Percentiles rank a stretch among this genome's conserved stretches.
Evolutionary conservation across 352 stramenopile species (phyloP).

Genomic region (Pythium phragmiticola): DNA sequence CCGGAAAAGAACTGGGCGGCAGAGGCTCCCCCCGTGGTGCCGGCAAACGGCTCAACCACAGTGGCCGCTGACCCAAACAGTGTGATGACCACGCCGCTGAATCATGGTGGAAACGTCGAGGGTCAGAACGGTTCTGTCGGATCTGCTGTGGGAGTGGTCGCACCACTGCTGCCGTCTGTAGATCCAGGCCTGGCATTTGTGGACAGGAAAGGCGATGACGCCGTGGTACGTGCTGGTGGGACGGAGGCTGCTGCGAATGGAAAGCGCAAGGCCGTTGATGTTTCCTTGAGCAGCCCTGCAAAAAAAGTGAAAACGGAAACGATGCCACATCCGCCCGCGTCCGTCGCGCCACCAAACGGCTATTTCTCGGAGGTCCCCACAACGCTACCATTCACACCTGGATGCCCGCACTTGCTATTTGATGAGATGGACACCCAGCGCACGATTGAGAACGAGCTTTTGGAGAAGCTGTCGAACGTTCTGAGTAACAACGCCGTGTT

Average conservation of each 20-base stretch:
- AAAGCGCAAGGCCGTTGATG: conserved; percentile 16
- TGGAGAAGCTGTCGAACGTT: conserved; percentile 61
- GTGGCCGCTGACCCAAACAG: neutral
- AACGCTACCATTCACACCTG: conserved; percentile 52
- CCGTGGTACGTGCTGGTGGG: too few relatives aligned
- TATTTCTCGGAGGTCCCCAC: conserved; percentile 58
- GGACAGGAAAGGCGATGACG: conserved; percentile 37
- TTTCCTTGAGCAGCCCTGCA: neutral
- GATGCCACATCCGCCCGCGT: neutral
- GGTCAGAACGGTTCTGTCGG: conserved; percentile 2
- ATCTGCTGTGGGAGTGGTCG: neutral
- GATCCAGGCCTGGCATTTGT: conserved; percentile 61
- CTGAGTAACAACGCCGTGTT: conserved; percentile 68
- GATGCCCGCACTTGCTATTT: conserved; percentile 67
- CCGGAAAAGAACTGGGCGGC: conserved; percentile 26
- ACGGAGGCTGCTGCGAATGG: conserved; percentile 19
- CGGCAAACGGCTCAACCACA: neutral
- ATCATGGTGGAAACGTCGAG: neutral
- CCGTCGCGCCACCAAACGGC: neutral
- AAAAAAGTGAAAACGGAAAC: conserved; percentile 20
- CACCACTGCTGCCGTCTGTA: conserved; percentile 15
- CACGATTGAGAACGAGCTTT: conserved; percentile 41
- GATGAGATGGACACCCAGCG: conserved; percentile 39
- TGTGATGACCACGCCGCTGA: neutral
- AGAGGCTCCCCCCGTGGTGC: neutral